A percentile compares a stretch with the other conserved stretches of the same genome.
Conservation (phyloP, 1,284 basidiomycete species). For the Tilletia horrida region DNA sequence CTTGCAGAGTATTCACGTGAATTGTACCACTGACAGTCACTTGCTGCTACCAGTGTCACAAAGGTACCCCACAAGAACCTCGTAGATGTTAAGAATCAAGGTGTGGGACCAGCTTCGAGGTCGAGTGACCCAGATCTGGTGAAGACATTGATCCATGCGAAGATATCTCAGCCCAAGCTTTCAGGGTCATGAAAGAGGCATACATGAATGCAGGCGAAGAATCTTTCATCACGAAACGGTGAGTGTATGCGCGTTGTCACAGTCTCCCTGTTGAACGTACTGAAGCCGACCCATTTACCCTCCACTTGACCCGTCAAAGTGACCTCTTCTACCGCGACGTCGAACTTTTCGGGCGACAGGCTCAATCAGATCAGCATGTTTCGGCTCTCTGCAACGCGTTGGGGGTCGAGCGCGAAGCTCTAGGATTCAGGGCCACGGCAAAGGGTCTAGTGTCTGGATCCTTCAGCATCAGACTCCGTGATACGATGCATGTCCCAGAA, state of each 20-base stretch:
- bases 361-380: slow-evolving; percentile 32
- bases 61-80: no score
- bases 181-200: slow-evolving; percentile 1
- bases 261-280: neutral
- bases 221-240: slow-evolving; percentile 3
- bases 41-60: no score
- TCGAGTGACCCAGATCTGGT: neutral
- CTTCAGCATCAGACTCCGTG: slow-evolving; percentile 1
- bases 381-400: slow-evolving; percentile 23
- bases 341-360: slow-evolving; percentile 33
- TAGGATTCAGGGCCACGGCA: slow-evolving; percentile 38
- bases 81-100: neutral
- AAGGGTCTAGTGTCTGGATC: slow-evolving; percentile 32
- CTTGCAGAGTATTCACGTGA: no score
- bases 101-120: neutral
- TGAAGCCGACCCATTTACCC: neutral
- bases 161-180: neutral
- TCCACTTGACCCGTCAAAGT: slow-evolving; percentile 16
- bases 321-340: slow-evolving; percentile 42
- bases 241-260: neutral
- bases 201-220: neutral
- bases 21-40: no score
- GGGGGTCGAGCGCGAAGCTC: slow-evolving; percentile 19
- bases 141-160: neutral
- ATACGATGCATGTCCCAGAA: neutral